A percentile compares a stretch with the other conserved stretches of the same genome.
Evolutionary conservation across 2,329 filamentous ascomycete species (phyloP).

Genomic region (Pseudohalonectria lignicola): DNA sequence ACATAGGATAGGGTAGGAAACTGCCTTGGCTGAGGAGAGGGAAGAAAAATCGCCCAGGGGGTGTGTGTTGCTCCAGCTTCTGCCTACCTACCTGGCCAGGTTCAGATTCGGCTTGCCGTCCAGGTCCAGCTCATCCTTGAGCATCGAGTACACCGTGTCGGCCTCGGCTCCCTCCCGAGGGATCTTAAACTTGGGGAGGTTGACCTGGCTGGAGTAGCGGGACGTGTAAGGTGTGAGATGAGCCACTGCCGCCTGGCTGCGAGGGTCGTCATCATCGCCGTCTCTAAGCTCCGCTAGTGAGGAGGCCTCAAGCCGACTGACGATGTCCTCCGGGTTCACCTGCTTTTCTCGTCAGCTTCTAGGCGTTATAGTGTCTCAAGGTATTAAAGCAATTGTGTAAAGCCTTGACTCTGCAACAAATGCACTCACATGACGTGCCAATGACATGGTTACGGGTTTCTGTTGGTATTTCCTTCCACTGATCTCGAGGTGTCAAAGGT

Average conservation of each 20-base stretch:
- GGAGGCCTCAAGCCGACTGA: constrained; percentile 36
- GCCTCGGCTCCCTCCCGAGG: constrained; percentile 45
- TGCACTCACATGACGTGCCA: constrained; percentile 32
- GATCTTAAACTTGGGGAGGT: constrained; percentile 49
- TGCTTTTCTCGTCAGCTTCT: constrained; percentile 12
- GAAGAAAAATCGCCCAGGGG: too few species aligned
- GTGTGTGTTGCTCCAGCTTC: neutral
- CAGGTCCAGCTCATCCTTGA: constrained; percentile 51
- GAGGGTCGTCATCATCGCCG: constrained; percentile 19
- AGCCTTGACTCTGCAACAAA: neutral
- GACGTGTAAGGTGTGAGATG: constrained; percentile 48
- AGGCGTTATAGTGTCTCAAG: too few species aligned
- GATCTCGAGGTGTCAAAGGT: too few species aligned
- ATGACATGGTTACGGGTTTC: constrained; percentile 25
- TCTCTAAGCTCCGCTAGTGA: constrained; percentile 14
- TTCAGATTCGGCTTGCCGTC: constrained; percentile 59
- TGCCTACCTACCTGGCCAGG: constrained; percentile 36
- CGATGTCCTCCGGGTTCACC: constrained; percentile 44
- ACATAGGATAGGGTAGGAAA: too few species aligned
- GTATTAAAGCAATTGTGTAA: neutral
- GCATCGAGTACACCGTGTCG: constrained; percentile 54
- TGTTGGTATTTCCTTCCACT: too few species aligned
- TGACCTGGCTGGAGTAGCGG: constrained; percentile 39
- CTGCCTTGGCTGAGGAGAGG: too few species aligned
- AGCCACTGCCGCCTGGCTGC: constrained; percentile 26